Conservation (phyloP, 2,329 filamentous ascomycete genomes). For the Botrytis pseudocinerea region DNA sequence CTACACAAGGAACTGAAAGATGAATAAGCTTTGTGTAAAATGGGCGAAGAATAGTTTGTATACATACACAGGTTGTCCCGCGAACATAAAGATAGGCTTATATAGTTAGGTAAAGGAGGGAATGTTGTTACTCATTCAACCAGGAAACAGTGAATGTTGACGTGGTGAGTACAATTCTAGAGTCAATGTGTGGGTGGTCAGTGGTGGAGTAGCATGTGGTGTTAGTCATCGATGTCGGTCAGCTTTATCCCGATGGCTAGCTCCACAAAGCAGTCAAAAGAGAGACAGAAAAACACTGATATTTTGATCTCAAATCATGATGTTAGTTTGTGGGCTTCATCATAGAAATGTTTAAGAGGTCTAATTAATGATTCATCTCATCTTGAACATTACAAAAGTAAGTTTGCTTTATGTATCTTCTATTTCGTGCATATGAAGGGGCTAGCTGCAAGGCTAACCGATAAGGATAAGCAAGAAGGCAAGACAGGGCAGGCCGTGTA, state of each 20-base stretch:
- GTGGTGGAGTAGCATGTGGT: background rate
- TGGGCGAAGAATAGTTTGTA: background rate
- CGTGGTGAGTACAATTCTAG: background rate
- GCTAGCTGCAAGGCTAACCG: background rate
- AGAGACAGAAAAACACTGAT: background rate
- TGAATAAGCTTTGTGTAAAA: background rate
- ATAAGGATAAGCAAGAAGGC: background rate
- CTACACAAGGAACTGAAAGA: background rate
- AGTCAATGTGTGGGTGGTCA: background rate
- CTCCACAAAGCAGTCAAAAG: background rate
- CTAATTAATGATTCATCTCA: background rate
- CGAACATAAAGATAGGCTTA: background rate
- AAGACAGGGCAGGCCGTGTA: background rate
- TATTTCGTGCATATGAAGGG: background rate
- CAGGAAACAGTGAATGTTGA: background rate
- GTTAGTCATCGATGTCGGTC: constrained; percentile 5
- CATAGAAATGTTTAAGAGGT: background rate
- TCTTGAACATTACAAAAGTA: background rate
- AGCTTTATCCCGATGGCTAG: background rate
- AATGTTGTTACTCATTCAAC: background rate
- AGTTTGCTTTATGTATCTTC: background rate
- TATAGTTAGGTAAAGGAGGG: background rate
- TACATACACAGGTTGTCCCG: background rate
- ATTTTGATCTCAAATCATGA: too few species aligned
- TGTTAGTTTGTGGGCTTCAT: too few species aligned